A percentile compares a stretch with the other conserved stretches of the same genome.
Conservation (phyloP, 768 basidiomycete genomes). For the Lentinula guzmanii region DNA sequence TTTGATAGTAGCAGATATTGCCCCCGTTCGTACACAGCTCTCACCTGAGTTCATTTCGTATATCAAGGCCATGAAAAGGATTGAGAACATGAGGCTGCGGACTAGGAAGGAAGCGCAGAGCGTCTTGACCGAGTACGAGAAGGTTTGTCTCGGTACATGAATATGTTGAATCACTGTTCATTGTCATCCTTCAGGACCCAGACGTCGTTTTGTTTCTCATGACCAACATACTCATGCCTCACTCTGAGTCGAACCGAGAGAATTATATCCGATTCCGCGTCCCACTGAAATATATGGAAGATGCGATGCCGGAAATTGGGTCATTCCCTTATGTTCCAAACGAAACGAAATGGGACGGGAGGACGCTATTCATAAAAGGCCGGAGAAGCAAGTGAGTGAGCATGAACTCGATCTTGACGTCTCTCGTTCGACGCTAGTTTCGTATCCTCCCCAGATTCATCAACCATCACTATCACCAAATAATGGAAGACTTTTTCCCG, state of each 20-base stretch:
- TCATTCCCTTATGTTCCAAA: slow-evolving; percentile 68
- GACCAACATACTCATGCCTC: slow-evolving; percentile 63
- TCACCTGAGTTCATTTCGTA: slow-evolving; percentile 52
- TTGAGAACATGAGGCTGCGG: not conserved
- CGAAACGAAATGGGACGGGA: slow-evolving; percentile 48
- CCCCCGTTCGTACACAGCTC: slow-evolving; percentile 42
- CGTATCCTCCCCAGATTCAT: slow-evolving; percentile 49
- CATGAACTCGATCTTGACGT: not conserved
- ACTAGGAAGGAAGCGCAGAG: slow-evolving; percentile 1
- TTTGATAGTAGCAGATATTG: slow-evolving; percentile 63
- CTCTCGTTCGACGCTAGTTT: not conserved
- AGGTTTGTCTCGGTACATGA: not conserved
- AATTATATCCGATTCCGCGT: slow-evolving; percentile 59
- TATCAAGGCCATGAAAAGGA: slow-evolving; percentile 44
- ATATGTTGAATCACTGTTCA: not conserved
- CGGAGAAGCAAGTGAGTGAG: slow-evolving; percentile 58
- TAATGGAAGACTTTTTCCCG: slow-evolving; percentile 70
- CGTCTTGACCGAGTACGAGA: slow-evolving; percentile 3
- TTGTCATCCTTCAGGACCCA: slow-evolving; percentile 48
- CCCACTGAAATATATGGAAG: slow-evolving; percentile 60
- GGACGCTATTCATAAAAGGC: slow-evolving; percentile 74
- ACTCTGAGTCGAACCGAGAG: slow-evolving; percentile 11
- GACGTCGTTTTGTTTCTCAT: slow-evolving; percentile 76
- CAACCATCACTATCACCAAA: slow-evolving; percentile 61
- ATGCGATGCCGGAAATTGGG: slow-evolving; percentile 63